Evolutionary conservation across 495 filamentous ascomycete genomes (phyloP).

Genomic region (Xylaria bambusicola): DNA sequence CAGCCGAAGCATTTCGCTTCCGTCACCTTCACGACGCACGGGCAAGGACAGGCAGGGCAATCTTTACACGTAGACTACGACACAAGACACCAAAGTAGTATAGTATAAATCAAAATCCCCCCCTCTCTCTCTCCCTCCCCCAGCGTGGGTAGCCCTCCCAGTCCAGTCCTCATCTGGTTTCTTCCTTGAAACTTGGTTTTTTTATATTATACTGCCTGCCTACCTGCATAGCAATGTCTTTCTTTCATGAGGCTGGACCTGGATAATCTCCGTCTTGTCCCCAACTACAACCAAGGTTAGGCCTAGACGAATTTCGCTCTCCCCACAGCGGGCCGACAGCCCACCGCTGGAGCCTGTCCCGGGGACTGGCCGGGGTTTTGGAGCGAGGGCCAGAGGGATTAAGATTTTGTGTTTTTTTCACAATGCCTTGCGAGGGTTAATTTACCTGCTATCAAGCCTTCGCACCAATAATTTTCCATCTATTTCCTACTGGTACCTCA

Average conservation of each 20-base stretch:
- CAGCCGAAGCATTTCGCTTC: background rate
- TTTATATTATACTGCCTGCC: background rate
- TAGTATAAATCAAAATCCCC: background rate
- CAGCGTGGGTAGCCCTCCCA: no score
- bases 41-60: no score
- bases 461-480: background rate
- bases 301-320: background rate
- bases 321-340: constrained; percentile 20
- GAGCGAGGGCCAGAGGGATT: background rate
- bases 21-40: background rate
- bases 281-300: background rate
- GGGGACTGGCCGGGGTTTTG: no score
- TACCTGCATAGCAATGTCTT: background rate
- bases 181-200: constrained; percentile 15
- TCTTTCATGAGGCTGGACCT: constrained; percentile 2
- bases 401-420: background rate
- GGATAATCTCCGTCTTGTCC: background rate
- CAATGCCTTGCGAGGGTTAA: constrained; percentile 10
- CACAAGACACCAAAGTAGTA: background rate
- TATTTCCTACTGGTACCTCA: no score
- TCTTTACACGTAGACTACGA: background rate
- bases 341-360: background rate
- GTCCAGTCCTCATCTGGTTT: background rate
- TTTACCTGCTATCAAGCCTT: background rate
- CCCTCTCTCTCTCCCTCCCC: background rate